Evolutionary conservation across 2,329 filamentous ascomycete genomes (phyloP), one percentile per base, ranked within the genome.

Genomic region (Clarireedia sp.): DNA sequence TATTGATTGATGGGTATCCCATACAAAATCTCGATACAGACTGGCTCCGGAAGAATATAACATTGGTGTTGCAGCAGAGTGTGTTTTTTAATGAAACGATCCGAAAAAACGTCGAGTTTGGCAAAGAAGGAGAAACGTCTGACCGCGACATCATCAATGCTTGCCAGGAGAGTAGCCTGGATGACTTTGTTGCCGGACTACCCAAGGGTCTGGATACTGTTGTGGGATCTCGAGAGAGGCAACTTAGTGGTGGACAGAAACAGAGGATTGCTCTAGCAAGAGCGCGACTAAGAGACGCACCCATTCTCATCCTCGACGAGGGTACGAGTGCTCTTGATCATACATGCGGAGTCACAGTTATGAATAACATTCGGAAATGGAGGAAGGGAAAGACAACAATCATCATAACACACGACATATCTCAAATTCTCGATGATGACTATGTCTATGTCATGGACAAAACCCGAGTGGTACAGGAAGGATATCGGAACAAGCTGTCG

Each of bases 371-470:
- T 51, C 78, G 89, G 7, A 66, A 78, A 19, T 96, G 90, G 92
- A 79, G 94, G 21, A 74, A 72, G 37, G 85, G 80, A 0, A 94
- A 89, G 68, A 96, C 91, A 0, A 97, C 92, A 0, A 88, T 97
- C 51, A 82, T 97, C 61, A 92, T 97, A 63, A 96, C 94, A 0
- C 92, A 97, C 65, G 90, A 97, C 60, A 79, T 94, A 33, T 79
- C 82, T 0, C 87, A 92, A 61, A 92, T 97, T 9, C 69, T 73
- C 4, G 72, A 81, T 0, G 69, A 83, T 0, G 90, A 97, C 60
- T 91, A 86, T 59, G 79, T 95, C 0, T 95, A 91, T 62, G 79
- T 96, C 10, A 73, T 97, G 67, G 85, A 92, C 33, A 72, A 82
- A 10, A 86, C 88, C 0, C 68, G 67, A 0, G 74, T 96, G 0